Evolutionary conservation across 176 grass and related monocot genomes (phyloP).

Genomic region (Eremochloa ophiuroides): DNA sequence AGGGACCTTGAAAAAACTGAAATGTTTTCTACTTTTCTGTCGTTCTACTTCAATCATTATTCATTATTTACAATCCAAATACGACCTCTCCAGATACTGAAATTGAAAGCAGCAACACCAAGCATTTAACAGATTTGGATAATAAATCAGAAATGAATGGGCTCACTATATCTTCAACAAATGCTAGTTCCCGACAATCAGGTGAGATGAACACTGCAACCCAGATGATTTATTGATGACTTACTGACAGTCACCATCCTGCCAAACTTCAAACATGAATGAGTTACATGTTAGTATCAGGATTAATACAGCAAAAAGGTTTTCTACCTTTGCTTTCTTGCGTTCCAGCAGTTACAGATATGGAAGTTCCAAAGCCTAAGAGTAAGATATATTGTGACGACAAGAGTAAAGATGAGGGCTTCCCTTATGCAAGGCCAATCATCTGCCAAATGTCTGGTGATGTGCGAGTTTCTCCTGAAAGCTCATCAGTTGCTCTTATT

Average conservation of each 20-base stretch:
- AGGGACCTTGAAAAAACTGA: background rate
- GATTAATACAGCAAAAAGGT: background rate
- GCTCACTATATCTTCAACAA: background rate
- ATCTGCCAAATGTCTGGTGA: conserved; percentile 55
- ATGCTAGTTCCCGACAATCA: background rate
- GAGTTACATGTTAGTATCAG: background rate
- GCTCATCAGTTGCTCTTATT: conserved; percentile 35
- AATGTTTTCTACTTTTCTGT: background rate
- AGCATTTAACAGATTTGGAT: background rate
- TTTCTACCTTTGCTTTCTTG: background rate
- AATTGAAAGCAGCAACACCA: background rate
- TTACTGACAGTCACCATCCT: no score
- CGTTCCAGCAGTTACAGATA: conserved; percentile 18
- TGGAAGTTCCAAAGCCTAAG: conserved; percentile 22
- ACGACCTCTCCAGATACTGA: background rate
- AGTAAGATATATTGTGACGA: conserved; percentile 54
- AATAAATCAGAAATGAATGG: background rate
- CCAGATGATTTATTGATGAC: background rate
- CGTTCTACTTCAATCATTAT: background rate
- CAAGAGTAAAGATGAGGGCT: conserved; percentile 61
- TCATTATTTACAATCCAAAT: background rate
- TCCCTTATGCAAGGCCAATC: conserved; percentile 61
- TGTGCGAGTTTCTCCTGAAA: conserved; percentile 37
- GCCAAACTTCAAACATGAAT: background rate
- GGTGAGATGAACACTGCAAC: background rate